A percentile compares a stretch with the other conserved stretches of the same genome.
phyloP scores from a whole-genome alignment of 2,329 filamentous ascomycete genomes.

The Trichoderma cornu-damae region DNA sequence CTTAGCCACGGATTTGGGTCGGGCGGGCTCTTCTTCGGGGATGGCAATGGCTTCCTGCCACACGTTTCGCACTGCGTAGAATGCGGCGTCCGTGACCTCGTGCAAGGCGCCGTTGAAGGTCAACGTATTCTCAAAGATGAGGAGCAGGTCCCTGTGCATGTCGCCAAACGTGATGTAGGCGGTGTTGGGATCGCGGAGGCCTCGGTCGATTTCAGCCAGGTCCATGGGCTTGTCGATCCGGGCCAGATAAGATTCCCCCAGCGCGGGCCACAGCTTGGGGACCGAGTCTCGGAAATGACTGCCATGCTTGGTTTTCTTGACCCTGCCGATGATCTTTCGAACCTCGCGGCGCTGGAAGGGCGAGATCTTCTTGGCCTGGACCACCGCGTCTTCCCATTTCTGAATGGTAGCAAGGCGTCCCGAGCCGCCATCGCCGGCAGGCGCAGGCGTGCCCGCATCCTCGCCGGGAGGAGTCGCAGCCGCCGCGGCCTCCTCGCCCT shows the following conservation, averaged over 20 bases:
- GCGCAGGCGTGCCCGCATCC: constrained; percentile 20
- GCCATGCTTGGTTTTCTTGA: constrained; percentile 84
- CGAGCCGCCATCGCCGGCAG: constrained; percentile 11
- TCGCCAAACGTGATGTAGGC: constrained; percentile 64
- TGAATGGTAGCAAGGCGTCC: constrained; percentile 30
- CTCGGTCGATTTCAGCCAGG: constrained; percentile 73
- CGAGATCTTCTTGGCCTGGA: constrained; percentile 50
- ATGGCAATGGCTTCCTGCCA: constrained; percentile 43
- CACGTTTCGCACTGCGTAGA: constrained; percentile 52
- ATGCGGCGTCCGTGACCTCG: constrained; percentile 57
- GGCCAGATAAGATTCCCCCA: constrained; percentile 68
- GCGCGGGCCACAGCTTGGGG: constrained; percentile 64
- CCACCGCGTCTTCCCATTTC: constrained; percentile 39
- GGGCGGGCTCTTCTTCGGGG: constrained; percentile 50
- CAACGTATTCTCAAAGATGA: constrained; percentile 74
- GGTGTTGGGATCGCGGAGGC: constrained; percentile 59
- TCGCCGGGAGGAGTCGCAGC: constrained; percentile 23
- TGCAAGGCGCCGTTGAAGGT: constrained; percentile 80
- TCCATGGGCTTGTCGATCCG: constrained; percentile 77
- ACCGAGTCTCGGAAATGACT: constrained; percentile 73
- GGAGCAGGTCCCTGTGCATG: constrained; percentile 67
- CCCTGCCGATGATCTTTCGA: constrained; percentile 60
- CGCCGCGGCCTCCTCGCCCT: constrained; percentile 34
- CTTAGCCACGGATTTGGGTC: constrained; percentile 47
- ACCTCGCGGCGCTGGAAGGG: constrained; percentile 57